Evolutionary conservation across 179 eudicot genomes (phyloP).

Genomic region (Carnegiea gigantea): DNA sequence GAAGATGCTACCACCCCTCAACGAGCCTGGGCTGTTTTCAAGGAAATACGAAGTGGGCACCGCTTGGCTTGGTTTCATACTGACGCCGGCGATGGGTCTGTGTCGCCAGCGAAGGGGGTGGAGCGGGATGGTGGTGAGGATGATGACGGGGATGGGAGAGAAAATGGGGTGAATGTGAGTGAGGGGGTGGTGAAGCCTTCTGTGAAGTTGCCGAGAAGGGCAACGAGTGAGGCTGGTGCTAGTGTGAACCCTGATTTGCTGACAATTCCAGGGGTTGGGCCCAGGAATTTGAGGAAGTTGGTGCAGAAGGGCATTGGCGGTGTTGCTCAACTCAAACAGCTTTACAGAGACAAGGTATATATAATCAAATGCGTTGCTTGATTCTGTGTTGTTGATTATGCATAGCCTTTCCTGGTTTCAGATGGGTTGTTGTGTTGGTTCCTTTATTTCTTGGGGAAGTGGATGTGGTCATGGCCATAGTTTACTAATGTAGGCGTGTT

Average conservation of each 20-base stretch:
- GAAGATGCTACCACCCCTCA: conserved; percentile 18
- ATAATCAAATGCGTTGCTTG: neutral
- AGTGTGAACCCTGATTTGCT: conserved; percentile 63
- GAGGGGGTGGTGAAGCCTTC: conserved; percentile 26
- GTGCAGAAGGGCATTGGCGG: conserved; percentile 84
- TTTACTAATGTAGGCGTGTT: neutral
- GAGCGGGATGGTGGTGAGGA: neutral
- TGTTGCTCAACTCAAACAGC: conserved; percentile 80
- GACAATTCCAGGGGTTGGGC: conserved; percentile 89
- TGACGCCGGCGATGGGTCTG: conserved; percentile 19
- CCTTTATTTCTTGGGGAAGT: neutral
- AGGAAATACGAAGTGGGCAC: conserved; percentile 35
- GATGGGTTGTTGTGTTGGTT: neutral
- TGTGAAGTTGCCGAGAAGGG: conserved; percentile 49
- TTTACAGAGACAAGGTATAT: conserved; percentile 75
- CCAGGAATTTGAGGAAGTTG: conserved; percentile 85
- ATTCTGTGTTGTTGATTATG: neutral
- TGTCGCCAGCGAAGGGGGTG: neutral
- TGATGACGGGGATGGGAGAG: conserved; percentile 19
- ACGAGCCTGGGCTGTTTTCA: conserved; percentile 50
- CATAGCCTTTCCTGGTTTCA: neutral
- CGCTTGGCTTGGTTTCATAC: conserved; percentile 46
- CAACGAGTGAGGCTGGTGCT: conserved; percentile 23
- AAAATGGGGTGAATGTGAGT: neutral
- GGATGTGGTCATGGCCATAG: neutral